Percentiles rank a stretch among this genome's conserved stretches.
Evolutionary conservation across 495 filamentous ascomycete genomes (phyloP).

Genomic region (Penicillium bovifimosum): DNA sequence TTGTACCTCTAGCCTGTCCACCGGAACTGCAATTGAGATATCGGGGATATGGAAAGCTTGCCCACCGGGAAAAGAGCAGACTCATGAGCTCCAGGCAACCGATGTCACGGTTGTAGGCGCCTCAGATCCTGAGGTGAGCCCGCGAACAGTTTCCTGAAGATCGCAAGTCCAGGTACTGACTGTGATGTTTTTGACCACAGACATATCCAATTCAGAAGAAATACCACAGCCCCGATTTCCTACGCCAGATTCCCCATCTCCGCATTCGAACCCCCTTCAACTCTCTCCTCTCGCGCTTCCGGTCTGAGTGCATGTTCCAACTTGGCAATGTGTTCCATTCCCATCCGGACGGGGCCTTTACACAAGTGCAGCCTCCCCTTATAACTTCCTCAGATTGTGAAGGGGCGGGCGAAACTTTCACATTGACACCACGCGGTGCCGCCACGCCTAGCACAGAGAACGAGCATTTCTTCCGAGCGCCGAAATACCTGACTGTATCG

Average conservation of each 20-base stretch:
- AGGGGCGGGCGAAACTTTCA: conserved; percentile 94
- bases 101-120: conserved; percentile 65
- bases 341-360: conserved; percentile 53
- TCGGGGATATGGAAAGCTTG: conserved; percentile 75
- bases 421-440: conserved; percentile 46
- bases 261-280: conserved; percentile 79
- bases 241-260: conserved; percentile 85
- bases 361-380: conserved; percentile 86
- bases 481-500: conserved; percentile 95
- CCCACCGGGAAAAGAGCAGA: conserved; percentile 60
- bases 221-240: conserved; percentile 81
- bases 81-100: conserved; percentile 71
- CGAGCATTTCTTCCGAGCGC: conserved; percentile 68
- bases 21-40: conserved; percentile 73
- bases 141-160: background rate
- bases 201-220: conserved; percentile 91
- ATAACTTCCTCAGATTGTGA: conserved; percentile 98
- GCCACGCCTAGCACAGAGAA: conserved; percentile 27
- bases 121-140: conserved; percentile 70
- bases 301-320: conserved; percentile 78
- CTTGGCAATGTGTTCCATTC: conserved; percentile 66
- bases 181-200: conserved; percentile 35
- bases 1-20: conserved; percentile 55
- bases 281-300: conserved; percentile 71
- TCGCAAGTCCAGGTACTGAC: conserved; percentile 5